Conservation (phyloP, 306 rosid species). For the Trifolium subterraneum region DNA sequence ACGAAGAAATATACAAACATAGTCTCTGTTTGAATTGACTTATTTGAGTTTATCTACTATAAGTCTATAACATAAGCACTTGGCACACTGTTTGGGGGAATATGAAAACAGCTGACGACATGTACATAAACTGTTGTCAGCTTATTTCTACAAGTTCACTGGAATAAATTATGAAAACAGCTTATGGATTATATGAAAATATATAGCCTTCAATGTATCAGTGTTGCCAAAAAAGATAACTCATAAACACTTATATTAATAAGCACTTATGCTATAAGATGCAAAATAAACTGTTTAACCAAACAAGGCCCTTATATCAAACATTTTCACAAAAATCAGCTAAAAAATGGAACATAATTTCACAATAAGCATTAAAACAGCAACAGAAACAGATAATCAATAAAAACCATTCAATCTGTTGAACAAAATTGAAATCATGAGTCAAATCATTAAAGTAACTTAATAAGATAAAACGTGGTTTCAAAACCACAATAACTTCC, state of each 20-base stretch:
- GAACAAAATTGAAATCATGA: background rate
- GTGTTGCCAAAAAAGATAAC: background rate
- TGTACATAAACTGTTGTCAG: no score
- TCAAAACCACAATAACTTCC: background rate
- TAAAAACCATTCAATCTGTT: background rate
- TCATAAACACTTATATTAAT: background rate
- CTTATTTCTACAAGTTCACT: background rate
- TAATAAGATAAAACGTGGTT: background rate
- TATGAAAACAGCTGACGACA: no score
- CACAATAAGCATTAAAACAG: background rate
- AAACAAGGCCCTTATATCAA: no score
- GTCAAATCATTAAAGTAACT: background rate
- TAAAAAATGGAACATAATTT: no score
- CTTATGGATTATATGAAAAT: no score
- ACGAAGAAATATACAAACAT: background rate
- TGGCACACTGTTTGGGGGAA: no score
- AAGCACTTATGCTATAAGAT: background rate
- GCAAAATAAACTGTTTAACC: background rate
- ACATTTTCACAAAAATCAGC: no score
- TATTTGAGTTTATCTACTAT: background rate
- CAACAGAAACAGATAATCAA: background rate
- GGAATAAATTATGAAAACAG: background rate
- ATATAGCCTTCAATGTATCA: no score
- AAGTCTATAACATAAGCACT: background rate
- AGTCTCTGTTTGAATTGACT: background rate